Evolutionary conservation across 2,329 filamentous ascomycete genomes (phyloP), one percentile per base, ranked within the genome.

Genomic region (Penicillium crustosum): DNA sequence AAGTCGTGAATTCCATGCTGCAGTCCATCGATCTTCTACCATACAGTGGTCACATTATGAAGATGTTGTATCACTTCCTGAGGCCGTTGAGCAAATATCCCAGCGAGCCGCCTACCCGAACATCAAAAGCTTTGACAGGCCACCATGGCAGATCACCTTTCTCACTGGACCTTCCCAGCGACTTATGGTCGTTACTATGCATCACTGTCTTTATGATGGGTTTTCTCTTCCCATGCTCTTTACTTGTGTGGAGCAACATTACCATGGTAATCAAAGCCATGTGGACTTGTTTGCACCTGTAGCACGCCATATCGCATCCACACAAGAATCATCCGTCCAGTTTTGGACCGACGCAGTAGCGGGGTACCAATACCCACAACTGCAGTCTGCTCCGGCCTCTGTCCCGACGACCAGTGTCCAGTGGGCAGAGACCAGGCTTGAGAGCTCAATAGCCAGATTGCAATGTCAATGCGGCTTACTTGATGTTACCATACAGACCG

Each of bases 201-300:
- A 61, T 23, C 60, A 61, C 25, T 60, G 45, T 42, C 60, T 61
- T 23, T 61, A 61, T 27, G 60, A 61, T 47, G 60, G 60, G 0
- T 35, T 57, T 36, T 60, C 60, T 6, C 49, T 61, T 21, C 57
- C 50, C 27, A 45, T 60, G 2, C 35, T 60, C 15, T 59, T 61
- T 53, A 31, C 29, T 7, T 44, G 15, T 13, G 13, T 59, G 13
- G 39, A 54, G 27, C 29, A 47, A 23, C 9, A 33, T 3, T 57
- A 61, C 25, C 41, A 39, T 12, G 52, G 52, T 13, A 3, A 27
- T 29, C 9, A 29, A 41, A 33, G 31, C 6, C 15, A 9, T 13
- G 17, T 36, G n/a, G 23, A 13, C 43, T 31, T 33, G 10, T 29
- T 48, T 36, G 27, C 44, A 17, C 19, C 42, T 7, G 13, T 31